Conservation (phyloP, 305 asterid genomes). For the Solanum hybrid region DNA sequence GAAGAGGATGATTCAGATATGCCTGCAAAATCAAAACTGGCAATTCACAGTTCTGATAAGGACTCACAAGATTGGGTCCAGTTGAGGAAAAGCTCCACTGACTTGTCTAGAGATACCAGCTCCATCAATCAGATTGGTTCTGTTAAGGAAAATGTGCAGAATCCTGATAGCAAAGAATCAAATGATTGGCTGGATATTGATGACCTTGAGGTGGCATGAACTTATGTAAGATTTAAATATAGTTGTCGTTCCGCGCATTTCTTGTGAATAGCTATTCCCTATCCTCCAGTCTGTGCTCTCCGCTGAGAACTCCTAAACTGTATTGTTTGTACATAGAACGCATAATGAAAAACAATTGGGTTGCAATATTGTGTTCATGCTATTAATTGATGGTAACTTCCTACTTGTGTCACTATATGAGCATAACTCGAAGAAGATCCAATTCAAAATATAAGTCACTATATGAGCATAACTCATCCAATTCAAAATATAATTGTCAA, state of each 20-base stretch:
- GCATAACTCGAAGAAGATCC: neutral
- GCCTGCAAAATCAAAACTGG: constrained; percentile 41
- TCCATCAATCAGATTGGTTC: constrained; percentile 6
- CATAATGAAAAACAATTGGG: neutral
- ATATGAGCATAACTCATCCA: neutral
- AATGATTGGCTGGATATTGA: constrained; percentile 61
- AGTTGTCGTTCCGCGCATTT: neutral
- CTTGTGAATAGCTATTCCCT: constrained; percentile 31
- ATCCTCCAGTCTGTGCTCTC: neutral
- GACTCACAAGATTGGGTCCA: constrained; percentile 88
- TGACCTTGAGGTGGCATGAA: constrained; percentile 54
- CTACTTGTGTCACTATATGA: neutral
- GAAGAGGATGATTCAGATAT: constrained; percentile 73
- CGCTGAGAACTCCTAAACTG: neutral
- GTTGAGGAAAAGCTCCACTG: constrained; percentile 40
- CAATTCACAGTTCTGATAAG: constrained; percentile 52
- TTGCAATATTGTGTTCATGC: neutral
- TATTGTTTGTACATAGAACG: constrained; percentile 22
- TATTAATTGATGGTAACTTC: neutral
- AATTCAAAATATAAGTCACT: neutral
- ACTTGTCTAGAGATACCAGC: constrained; percentile 19
- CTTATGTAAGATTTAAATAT: constrained; percentile 7
- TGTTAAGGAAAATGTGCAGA: constrained; percentile 18
- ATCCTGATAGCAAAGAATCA: constrained; percentile 37
- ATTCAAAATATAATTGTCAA: neutral